Evolutionary conservation across 495 filamentous ascomycete species (phyloP).

Genomic region (Penicilliopsis zonata): DNA sequence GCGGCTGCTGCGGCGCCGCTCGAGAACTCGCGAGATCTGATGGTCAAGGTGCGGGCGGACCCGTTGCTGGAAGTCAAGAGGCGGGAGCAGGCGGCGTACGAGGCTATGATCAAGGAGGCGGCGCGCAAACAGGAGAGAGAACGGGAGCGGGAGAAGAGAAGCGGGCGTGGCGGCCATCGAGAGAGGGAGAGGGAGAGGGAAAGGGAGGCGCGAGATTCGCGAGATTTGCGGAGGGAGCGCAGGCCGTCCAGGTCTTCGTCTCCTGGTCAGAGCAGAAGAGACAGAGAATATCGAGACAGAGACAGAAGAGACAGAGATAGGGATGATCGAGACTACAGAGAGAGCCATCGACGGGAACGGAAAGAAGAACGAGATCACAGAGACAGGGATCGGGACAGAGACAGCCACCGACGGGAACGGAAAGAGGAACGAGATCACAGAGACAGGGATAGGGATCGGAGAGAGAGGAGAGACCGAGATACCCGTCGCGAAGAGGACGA

Average conservation of each 20-base stretch:
- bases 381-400: conserved; percentile 13
- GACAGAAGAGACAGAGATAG: not conserved
- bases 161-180: conserved; percentile 13
- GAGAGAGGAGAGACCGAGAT: conserved; percentile 9
- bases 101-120: conserved; percentile 78
- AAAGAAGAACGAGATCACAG: conserved; percentile 5
- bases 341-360: conserved; percentile 13
- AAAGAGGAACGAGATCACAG: not conserved
- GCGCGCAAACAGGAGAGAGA: conserved; percentile 57
- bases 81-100: conserved; percentile 82
- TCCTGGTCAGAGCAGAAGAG: conserved; percentile 9
- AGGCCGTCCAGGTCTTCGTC: conserved; percentile 19
- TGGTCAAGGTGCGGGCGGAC: conserved; percentile 76
- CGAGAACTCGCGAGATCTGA: conserved; percentile 61
- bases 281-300: not conserved
- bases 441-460: conserved; percentile 2
- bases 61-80: conserved; percentile 85
- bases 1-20: conserved; percentile 45
- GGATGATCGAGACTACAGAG: conserved; percentile 10
- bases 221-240: conserved; percentile 16
- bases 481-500: too few species aligned
- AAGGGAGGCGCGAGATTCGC: too few species aligned
- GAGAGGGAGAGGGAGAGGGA: conserved; percentile 8
- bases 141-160: conserved; percentile 37
- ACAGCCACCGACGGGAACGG: conserved; percentile 14